Percentiles rank a stretch among this genome's conserved stretches.
These are phyloP conservation scores for Coelastrella sp. DNA, from an alignment of 139 green algal genomes.

Conservation along the genomic window DNA sequence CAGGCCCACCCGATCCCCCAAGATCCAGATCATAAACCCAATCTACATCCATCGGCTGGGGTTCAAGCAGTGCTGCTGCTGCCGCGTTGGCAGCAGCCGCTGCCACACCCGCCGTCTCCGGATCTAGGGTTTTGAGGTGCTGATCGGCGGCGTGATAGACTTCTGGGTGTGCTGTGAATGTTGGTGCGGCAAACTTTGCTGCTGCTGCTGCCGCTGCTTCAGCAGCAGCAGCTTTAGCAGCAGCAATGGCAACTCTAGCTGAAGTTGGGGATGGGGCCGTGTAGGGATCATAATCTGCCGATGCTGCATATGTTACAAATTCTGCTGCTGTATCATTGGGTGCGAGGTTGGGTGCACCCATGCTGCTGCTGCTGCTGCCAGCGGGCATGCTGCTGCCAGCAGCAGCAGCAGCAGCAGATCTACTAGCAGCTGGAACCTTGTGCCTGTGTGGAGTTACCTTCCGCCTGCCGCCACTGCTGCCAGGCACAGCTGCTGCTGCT, in stretches of 20 bases:
- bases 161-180: background rate
- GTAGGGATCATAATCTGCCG: background rate
- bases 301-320: background rate
- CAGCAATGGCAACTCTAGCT: background rate
- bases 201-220: slow-evolving; percentile 23
- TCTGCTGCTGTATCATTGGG: background rate
- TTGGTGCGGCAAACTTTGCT: background rate
- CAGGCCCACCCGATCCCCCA: background rate
- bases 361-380: slow-evolving; percentile 7
- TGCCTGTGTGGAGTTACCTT: background rate
- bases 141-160: background rate
- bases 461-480: background rate
- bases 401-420: background rate
- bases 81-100: slow-evolving; percentile 31
- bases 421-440: background rate
- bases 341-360: background rate
- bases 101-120: background rate
- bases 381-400: background rate
- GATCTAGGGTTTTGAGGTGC: background rate
- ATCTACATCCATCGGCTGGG: slow-evolving; percentile 26
- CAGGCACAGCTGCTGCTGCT: background rate
- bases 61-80: background rate
- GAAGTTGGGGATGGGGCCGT: background rate
- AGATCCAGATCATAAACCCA: slow-evolving; percentile 15
- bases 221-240: background rate